These are phyloP conservation scores for Peronospora tabacina DNA, from an alignment of 352 stramenopile species.

Conservation along the genomic window DNA sequence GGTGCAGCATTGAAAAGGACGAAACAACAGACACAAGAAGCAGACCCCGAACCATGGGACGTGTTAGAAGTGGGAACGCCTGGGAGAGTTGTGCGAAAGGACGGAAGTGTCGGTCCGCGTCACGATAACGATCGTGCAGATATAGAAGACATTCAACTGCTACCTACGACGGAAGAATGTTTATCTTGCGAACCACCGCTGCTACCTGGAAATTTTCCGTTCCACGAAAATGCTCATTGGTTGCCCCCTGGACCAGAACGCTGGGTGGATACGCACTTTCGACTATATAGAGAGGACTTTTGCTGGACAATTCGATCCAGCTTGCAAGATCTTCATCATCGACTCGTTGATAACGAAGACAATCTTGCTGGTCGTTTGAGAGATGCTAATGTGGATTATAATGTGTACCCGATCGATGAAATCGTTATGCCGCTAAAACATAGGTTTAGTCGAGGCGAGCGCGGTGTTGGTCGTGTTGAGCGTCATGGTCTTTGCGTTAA, in stretches of 20 bases:
- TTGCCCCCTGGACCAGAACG: conserved; percentile 32
- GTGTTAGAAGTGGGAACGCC: conserved; percentile 24
- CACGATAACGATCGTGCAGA: conserved; percentile 36
- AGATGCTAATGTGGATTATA: conserved; percentile 30
- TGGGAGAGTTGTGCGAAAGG: conserved; percentile 9
- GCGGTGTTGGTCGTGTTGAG: conserved; percentile 13
- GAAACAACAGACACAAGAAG: background rate
- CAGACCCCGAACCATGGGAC: conserved; percentile 18
- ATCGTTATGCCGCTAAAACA: conserved; percentile 19
- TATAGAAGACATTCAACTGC: conserved; percentile 28
- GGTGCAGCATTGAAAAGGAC: conserved; percentile 8
- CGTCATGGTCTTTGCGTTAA: conserved; percentile 31
- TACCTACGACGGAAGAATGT: conserved; percentile 34
- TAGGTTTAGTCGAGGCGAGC: conserved; percentile 21
- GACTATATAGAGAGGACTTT: conserved; percentile 38
- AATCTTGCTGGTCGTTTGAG: conserved; percentile 18
- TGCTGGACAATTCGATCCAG: conserved; percentile 27
- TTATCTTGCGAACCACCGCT: conserved; percentile 22
- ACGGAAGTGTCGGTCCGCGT: conserved; percentile 27
- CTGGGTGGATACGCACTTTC: conserved; percentile 42
- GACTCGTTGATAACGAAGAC: conserved; percentile 6
- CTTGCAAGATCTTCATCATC: conserved; percentile 28
- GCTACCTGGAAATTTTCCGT: conserved; percentile 33
- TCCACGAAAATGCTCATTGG: conserved; percentile 36
- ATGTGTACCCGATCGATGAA: conserved; percentile 21